Evolutionary conservation across 768 basidiomycete species (phyloP), one percentile per base, ranked within the genome.

Genomic region (Pleurotus tuber-regium): DNA sequence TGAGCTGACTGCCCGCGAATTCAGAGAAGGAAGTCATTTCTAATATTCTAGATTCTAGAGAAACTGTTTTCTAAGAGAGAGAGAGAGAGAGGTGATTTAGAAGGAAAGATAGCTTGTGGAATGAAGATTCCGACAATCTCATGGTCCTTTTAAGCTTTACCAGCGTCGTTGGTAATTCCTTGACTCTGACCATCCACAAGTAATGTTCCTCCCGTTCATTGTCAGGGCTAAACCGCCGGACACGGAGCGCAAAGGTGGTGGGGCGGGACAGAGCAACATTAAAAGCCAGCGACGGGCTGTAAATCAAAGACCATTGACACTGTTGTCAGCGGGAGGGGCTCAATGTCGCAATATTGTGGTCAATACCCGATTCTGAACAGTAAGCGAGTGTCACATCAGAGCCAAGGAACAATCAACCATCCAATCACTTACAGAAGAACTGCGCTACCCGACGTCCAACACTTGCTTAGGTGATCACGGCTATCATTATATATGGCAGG

Each of bases 1-100:
- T 48, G 31, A 48, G 46, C 46, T 48, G 46, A 48, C 46, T 48
- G 31, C 46, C 46, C 4, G 46, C 46, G 31, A 48, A 33, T 12
- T 48, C 46, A 18, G 16, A 12, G 46, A 48, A 48, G 28, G 46
- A 16, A 31, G 46, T 25, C 46, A 48, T 48, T 23, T 31, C 16
- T 16, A 11, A n/a, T 18, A 35, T 9, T 21, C 36, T 38, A 16
- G n/a, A 23, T 44, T n/a, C 19, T 18, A n/a, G 28, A 26, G 26
- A 30, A 5, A n/a, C 4, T 44, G 14, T 28, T 44, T 8, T 10
- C 18, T 12, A 23, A 28, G 43, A 19, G 23, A 29, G 14, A 26
- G 8, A 44, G 43, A 38, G n/a, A 18, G 8, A 25, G 26, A 25
- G 23, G 16, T 24, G 26, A 24, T 19, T 24, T 8, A 18, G 46